phyloP scores from a whole-genome alignment of 768 basidiomycete species.

The Mycena sanguinolenta region DNA sequence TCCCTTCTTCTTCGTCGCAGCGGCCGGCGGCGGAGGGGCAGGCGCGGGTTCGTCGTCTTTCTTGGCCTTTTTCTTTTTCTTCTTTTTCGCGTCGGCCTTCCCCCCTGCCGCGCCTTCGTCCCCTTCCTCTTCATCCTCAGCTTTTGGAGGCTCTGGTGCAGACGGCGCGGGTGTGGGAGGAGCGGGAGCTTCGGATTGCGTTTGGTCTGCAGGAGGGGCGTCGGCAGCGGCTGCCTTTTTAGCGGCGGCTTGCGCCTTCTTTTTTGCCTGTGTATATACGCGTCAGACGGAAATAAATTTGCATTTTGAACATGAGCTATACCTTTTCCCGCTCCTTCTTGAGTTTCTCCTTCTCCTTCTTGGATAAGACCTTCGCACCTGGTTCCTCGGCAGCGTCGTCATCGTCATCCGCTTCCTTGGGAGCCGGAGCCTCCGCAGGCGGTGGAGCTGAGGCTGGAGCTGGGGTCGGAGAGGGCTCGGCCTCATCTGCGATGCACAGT shows the following conservation, averaged over 20 bases:
- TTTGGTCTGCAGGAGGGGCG: conserved; percentile 38
- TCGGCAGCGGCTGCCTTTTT: conserved; percentile 70
- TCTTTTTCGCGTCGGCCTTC: conserved; percentile 76
- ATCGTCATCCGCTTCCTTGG: conserved; percentile 54
- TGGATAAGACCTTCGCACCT: conserved; percentile 81
- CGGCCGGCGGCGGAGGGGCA: conserved; percentile 46
- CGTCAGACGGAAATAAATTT: conserved; percentile 24
- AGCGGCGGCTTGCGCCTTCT: conserved; percentile 92
- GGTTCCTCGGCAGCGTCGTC: conserved; percentile 69
- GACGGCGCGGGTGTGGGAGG: conserved; percentile 41
- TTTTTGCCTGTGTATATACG: conserved; percentile 76
- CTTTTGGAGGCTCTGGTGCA: conserved; percentile 45
- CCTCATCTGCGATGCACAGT: conserved; percentile 40
- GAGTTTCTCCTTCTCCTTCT: conserved; percentile 96
- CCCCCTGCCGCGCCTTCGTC: conserved; percentile 69
- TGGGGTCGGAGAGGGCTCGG: conserved; percentile 40
- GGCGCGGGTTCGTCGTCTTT: conserved; percentile 64
- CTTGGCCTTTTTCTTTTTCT: conserved; percentile 89
- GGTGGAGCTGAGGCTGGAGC: conserved; percentile 26
- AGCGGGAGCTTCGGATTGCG: conserved; percentile 42
- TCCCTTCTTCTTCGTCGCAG: conserved; percentile 76
- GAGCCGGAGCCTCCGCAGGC: conserved; percentile 39
- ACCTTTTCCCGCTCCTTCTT: conserved; percentile 99
- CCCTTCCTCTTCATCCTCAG: conserved; percentile 72
- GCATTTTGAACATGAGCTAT: conserved; percentile 19